A percentile compares a stretch with the other conserved stretches of the same genome.
phyloP scores from a whole-genome alignment of 2,329 filamentous ascomycete genomes.

The Aspergillus sp. region DNA sequence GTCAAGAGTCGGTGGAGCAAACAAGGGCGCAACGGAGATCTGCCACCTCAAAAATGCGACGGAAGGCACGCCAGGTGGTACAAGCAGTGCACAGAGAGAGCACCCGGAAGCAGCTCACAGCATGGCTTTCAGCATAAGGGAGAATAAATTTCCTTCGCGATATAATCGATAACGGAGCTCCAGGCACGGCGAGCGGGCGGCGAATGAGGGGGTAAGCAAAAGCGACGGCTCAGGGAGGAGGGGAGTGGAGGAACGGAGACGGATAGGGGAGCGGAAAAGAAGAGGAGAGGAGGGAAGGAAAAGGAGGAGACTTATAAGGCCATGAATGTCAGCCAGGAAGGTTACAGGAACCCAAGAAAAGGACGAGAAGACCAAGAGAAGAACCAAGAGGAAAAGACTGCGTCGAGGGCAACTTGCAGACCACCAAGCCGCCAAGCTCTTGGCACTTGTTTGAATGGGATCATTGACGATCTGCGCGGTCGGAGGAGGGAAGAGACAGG shows the following conservation, averaged over 20 bases:
- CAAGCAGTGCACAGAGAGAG: constrained; percentile 21
- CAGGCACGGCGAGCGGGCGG: constrained; percentile 4
- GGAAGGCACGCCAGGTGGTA: constrained; percentile 22
- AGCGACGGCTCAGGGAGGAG: constrained; percentile 7
- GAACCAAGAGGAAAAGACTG: constrained; percentile 9
- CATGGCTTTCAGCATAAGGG: constrained; percentile 25
- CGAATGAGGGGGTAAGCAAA: constrained; percentile 3
- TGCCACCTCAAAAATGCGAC: constrained; percentile 19
- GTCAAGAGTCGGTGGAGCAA: constrained; percentile 20
- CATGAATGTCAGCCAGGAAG: constrained; percentile 17
- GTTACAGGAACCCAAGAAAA: constrained; percentile 22
- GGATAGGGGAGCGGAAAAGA: constrained; percentile 6
- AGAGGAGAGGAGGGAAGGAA: constrained; percentile 6
- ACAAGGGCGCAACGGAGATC: constrained; percentile 18
- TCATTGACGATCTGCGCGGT: too few species aligned
- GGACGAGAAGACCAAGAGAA: constrained; percentile 18
- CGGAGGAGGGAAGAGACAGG: background rate
- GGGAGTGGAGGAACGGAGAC: background rate
- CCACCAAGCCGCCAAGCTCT: constrained; percentile 32
- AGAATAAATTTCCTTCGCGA: constrained; percentile 6
- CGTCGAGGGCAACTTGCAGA: constrained; percentile 18
- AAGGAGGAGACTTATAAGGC: constrained; percentile 20
- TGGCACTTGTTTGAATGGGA: constrained; percentile 21
- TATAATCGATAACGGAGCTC: constrained; percentile 5
- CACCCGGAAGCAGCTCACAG: constrained; percentile 22